Evolutionary conservation across 139 green algal genomes (phyloP), one percentile per base, ranked within the genome.

Genomic region (Chlamydomonas sphaeroides): DNA sequence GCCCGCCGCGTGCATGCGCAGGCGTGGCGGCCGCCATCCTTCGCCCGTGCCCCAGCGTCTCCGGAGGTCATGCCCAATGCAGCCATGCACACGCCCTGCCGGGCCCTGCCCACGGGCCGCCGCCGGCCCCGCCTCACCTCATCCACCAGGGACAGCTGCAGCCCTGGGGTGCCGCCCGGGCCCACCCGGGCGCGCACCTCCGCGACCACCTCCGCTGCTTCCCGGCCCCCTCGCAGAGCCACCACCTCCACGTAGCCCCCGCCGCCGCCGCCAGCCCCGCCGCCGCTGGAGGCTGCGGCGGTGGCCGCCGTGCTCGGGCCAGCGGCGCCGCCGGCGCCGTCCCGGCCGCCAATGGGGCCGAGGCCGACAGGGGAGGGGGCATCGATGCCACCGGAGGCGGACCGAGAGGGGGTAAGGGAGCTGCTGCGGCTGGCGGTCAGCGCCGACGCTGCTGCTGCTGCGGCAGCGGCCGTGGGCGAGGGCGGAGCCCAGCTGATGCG

Each of bases 231-330:
- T 4, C 42, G 42, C 72, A 80, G 28, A 28, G 72, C 72, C 72
- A 68, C 72, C 38, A 80, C 72, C 72, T 80, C 72, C 56, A 80
- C 5, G 26, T 68, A 33, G 8, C 48, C 49, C 20, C n/a, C 28
- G 15, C 72, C 72, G 38, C 56, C 56, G 8, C 61, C 59, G 28
- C 28, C 28, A 36, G 11, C 28, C 59, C 53, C 59, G 59, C 59
- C 59, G 59, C 59, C 59, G 59, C 59, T 15, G 26, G n/a, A n/a
- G n/a, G n/a, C n/a, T n/a, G n/a, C n/a, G n/a, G n/a, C n/a, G n/a
- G n/a, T n/a, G n/a, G n/a, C n/a, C n/a, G n/a, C n/a, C n/a, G n/a
- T n/a, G n/a, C n/a, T n/a, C n/a, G n/a, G n/a, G n/a, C n/a, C n/a
- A n/a, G n/a, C n/a, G n/a, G n/a, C n/a, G n/a, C n/a, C n/a, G n/a